A percentile compares a stretch with the other conserved stretches of the same genome.
These are phyloP conservation scores for Fraxinus xanthoxyloides DNA, from an alignment of 305 asterid genomes.

Conservation along the genomic window DNA sequence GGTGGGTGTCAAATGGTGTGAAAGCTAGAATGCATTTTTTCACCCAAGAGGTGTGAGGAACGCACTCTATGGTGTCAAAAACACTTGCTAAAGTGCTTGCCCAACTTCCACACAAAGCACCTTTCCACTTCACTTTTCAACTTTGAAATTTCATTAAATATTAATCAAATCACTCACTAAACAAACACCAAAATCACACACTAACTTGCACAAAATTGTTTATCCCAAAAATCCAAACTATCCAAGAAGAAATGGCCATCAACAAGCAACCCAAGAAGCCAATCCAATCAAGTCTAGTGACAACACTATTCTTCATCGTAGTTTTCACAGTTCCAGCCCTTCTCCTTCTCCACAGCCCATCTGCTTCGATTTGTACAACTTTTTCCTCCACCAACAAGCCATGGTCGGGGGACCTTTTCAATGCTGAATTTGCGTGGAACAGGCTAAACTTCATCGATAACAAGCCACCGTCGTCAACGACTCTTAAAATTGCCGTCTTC, in stretches of 20 bases:
- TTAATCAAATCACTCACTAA: constrained; percentile 16
- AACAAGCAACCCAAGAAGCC: constrained; percentile 57
- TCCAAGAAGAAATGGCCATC: constrained; percentile 41
- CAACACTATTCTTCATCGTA: constrained; percentile 68
- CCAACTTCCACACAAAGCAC: constrained; percentile 30
- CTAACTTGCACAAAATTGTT: constrained; percentile 2
- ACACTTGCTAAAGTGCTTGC: constrained; percentile 38
- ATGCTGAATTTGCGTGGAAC: constrained; percentile 66
- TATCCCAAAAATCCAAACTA: constrained; percentile 15
- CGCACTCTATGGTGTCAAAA: constrained; percentile 36
- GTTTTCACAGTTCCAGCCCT: constrained; percentile 79
- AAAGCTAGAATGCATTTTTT: neutral
- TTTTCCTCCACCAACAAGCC: constrained; percentile 34
- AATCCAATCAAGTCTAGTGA: constrained; percentile 53
- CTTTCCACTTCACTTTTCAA: constrained; percentile 28
- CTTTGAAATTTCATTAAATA: constrained; percentile 14
- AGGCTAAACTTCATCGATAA: constrained; percentile 34
- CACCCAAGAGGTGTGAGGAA: constrained; percentile 26
- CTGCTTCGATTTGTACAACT: constrained; percentile 42
- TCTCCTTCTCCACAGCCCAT: constrained; percentile 66
- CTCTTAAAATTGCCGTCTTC: constrained; percentile 69
- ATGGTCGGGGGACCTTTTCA: constrained; percentile 71
- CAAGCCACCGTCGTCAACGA: constrained; percentile 24
- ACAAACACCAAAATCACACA: neutral
- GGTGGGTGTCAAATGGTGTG: neutral